Conservation (phyloP, 177 flowering plant genomes). For the Telopea speciosissima region DNA sequence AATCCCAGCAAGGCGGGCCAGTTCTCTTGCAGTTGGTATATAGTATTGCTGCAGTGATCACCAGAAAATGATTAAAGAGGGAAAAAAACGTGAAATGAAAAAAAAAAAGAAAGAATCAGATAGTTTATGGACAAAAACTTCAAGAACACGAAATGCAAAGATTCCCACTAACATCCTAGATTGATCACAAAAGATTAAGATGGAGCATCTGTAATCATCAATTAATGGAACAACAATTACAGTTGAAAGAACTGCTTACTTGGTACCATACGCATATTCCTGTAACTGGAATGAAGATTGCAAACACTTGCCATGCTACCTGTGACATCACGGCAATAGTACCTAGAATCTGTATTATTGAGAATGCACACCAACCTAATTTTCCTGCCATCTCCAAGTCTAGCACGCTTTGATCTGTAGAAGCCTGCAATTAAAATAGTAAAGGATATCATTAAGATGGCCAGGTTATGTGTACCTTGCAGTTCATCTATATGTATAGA, state of each 20-base stretch:
- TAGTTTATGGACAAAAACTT: background rate
- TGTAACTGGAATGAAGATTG: conserved; percentile 74
- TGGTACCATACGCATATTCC: conserved; percentile 85
- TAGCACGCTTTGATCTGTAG: conserved; percentile 78
- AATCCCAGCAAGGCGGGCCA: conserved; percentile 76
- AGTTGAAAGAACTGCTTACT: conserved; percentile 37
- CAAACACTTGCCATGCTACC: conserved; percentile 85
- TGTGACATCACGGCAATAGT: conserved; percentile 93
- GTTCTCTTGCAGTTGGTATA: conserved; percentile 82
- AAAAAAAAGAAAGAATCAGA: background rate
- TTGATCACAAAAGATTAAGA: background rate
- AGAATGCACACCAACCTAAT: conserved; percentile 86
- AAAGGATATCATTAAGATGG: conserved; percentile 3
- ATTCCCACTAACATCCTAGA: background rate
- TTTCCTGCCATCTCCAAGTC: conserved; percentile 68
- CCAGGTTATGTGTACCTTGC: background rate
- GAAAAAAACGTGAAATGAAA: background rate
- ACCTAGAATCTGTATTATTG: conserved; percentile 68
- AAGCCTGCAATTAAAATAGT: conserved; percentile 44
- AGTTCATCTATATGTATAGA: background rate
- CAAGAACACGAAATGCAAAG: background rate
- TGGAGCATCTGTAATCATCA: background rate
- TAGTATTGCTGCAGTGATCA: conserved; percentile 60
- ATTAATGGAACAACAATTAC: background rate
- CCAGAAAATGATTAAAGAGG: background rate